Evolutionary conservation across 78 protist genomes (phyloP), one percentile per base, ranked within the genome.

Genomic region (Creolimax fragrantissima): DNA sequence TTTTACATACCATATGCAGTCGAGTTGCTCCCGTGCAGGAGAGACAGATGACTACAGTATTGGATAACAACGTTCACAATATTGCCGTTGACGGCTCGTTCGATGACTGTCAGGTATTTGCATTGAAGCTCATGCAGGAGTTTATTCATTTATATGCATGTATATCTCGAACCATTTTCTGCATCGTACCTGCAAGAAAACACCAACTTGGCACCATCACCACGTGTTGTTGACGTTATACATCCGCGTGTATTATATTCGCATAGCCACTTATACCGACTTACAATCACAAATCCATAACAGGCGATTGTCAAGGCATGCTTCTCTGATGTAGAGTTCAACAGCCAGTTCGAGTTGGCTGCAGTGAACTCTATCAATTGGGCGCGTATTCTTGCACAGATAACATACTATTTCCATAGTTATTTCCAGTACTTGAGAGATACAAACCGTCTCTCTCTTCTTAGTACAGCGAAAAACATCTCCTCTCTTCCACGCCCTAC

Each of bases 341-440:
- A 88, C 44, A 45, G 45, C n/a, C 7, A 3, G 7, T 67, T 89
- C 86, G 2, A 2, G 32, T 93, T 95, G 24, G 94, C 94, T 2
- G 96, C 96, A 7, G 85, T 95, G 83, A 95, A 95, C 84, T 84
- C 92, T 5, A 95, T 95, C 92, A 95, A 95, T 92, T 95, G 94
- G 92, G 96, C 96, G 3, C 44, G 96, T 43, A 95, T 95, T n/a
- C 81, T 92, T 47, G 92, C 89, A 11, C 96, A 95, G 93, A 94
- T 92, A n/a, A 39, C 74, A 4, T 94, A 94, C 92, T 94, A 94
- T 92, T 94, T 92, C 85, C 81, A 39, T 43, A 39, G 88, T 41
- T 94, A 92, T 93, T 92, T 90, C 91, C 86, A 89, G 81, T 32
- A 35, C 35, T 41, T 6, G 42, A 83, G 44, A 35, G 86, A 41